These are phyloP conservation scores for Elongisporangium anandrum DNA, from an alignment of 352 stramenopile species.

Conservation along the genomic window DNA sequence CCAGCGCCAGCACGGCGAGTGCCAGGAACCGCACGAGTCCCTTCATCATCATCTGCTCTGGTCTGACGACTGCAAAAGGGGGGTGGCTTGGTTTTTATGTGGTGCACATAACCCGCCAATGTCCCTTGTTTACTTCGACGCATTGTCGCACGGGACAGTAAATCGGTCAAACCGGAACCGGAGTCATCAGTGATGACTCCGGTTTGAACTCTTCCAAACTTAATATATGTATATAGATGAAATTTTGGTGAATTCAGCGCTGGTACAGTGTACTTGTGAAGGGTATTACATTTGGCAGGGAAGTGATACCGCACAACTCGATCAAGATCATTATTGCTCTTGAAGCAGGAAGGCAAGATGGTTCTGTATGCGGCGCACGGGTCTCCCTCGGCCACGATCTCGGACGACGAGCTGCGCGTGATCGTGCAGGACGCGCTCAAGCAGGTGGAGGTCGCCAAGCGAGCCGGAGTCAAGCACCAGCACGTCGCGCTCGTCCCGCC, in stretches of 20 bases:
- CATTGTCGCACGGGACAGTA: neutral
- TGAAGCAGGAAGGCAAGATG: conserved; percentile 21
- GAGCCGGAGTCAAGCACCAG: conserved; percentile 40
- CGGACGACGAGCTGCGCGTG: conserved; percentile 52
- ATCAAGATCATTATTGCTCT: neutral
- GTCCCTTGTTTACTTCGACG: neutral
- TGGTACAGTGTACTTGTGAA: too few species aligned
- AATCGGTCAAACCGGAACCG: too few species aligned
- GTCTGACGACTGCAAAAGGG: conserved; percentile 5
- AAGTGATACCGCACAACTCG: too few species aligned
- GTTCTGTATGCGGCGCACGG: conserved; percentile 72
- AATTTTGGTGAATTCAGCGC: too few species aligned
- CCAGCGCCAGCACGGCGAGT: conserved; percentile 17
- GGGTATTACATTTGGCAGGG: too few species aligned
- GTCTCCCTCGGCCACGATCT: conserved; percentile 53
- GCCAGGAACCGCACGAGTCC: conserved; percentile 23
- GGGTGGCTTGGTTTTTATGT: conserved; percentile 5
- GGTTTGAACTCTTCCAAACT: neutral
- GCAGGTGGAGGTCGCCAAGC: conserved; percentile 41
- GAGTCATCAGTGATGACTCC: neutral
- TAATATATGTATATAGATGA: neutral
- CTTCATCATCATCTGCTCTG: conserved; percentile 14
- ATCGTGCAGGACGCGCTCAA: conserved; percentile 61
- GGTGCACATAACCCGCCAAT: conserved; percentile 5
- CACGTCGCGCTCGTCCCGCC: conserved; percentile 92